These are phyloP conservation scores for Tubosaeta sp. DNA, from an alignment of 768 basidiomycete species.

Conservation along the genomic window DNA sequence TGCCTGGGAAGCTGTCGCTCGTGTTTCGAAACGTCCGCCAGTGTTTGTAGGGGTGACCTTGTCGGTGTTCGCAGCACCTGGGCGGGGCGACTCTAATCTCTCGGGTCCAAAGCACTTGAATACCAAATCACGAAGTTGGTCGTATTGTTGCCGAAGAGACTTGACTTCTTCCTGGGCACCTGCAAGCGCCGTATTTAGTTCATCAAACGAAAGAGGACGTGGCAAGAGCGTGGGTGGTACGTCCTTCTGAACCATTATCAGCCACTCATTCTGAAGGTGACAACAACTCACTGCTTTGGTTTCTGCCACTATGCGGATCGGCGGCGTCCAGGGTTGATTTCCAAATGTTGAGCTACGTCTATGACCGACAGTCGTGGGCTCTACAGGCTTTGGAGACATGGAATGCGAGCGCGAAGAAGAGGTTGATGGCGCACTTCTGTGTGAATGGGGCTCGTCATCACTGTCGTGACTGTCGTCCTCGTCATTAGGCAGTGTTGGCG, in stretches of 20 bases:
- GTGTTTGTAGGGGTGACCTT: not conserved
- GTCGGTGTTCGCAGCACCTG: not conserved
- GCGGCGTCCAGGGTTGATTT: conserved; percentile 10
- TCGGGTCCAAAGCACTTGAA: conserved; percentile 9
- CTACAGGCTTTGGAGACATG: conserved; percentile 11
- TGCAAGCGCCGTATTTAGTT: conserved; percentile 23
- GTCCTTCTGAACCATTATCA: conserved; percentile 12
- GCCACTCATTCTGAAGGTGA: not conserved
- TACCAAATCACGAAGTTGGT: conserved; percentile 19
- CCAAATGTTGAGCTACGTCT: conserved; percentile 25
- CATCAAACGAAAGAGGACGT: conserved; percentile 21
- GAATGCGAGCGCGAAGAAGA: conserved; percentile 11
- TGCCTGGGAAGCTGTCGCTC: not conserved
- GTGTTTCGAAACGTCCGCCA: not conserved
- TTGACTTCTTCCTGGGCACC: conserved; percentile 22
- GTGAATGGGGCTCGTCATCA: conserved; percentile 14
- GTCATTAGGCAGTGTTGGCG: not conserved
- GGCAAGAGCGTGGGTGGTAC: not conserved
- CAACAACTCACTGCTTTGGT: conserved; percentile 7
- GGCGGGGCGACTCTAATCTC: not conserved
- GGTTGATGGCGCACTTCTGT: conserved; percentile 4
- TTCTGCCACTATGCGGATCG: conserved; percentile 4
- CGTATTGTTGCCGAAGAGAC: conserved; percentile 24
- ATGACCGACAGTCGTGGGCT: conserved; percentile 6
- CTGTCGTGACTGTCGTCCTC: conserved; percentile 19